These are phyloP conservation scores for Ampelomyces quisqualis DNA, from an alignment of 2,329 filamentous ascomycete species.

Conservation along the genomic window DNA sequence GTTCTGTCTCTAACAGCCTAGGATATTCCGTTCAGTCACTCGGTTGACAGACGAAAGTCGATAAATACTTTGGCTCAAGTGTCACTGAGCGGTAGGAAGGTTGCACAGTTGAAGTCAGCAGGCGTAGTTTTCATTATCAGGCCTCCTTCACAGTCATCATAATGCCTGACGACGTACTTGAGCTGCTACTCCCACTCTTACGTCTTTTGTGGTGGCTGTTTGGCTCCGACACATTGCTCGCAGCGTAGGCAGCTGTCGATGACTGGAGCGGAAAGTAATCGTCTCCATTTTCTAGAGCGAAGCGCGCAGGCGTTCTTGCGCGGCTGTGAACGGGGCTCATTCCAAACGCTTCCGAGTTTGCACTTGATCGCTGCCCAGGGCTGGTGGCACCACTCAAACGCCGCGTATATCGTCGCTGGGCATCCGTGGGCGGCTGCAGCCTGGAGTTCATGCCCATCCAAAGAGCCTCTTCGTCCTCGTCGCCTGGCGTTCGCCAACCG, in stretches of 20 bases:
- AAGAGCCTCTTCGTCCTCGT: slow-evolving; percentile 46
- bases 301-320: slow-evolving; percentile 36
- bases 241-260: slow-evolving; percentile 9
- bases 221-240: slow-evolving; percentile 26
- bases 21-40: no score
- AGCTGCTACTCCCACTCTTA: slow-evolving; percentile 28
- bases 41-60: no score
- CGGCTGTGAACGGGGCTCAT: slow-evolving; percentile 44
- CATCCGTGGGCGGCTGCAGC: slow-evolving; percentile 41
- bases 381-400: slow-evolving; percentile 37
- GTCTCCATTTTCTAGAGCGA: slow-evolving; percentile 12
- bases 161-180: not conserved
- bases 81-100: not conserved
- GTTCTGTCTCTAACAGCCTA: no score
- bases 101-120: not conserved
- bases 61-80: no score
- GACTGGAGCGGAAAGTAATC: slow-evolving; percentile 36
- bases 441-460: slow-evolving; percentile 50
- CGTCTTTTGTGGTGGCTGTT: slow-evolving; percentile 25
- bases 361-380: slow-evolving; percentile 28
- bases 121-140: not conserved
- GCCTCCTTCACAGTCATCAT: not conserved
- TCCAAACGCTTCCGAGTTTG: slow-evolving; percentile 38
- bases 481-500: slow-evolving; percentile 42
- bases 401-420: slow-evolving; percentile 34